Percentiles rank a stretch among this genome's conserved stretches.
Conservation (phyloP, 768 basidiomycete genomes). For the Collybiopsis luxurians region DNA sequence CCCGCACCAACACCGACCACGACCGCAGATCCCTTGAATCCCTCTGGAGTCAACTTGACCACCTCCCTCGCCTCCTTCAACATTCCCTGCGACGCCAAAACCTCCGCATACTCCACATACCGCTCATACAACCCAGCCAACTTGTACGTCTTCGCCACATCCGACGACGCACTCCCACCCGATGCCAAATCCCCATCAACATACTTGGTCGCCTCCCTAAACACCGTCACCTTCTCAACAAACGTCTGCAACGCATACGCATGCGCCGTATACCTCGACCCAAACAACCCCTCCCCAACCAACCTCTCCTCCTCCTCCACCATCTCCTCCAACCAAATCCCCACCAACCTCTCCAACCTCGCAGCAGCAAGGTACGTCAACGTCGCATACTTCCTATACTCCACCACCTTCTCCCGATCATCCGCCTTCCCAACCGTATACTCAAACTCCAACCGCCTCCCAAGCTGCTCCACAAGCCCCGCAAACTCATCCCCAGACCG, state of each 20-base stretch:
- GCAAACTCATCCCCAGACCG: slow-evolving; percentile 79
- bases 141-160: slow-evolving; percentile 68
- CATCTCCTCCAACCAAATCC: slow-evolving; percentile 91
- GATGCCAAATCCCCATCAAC: slow-evolving; percentile 65
- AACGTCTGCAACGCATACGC: slow-evolving; percentile 88
- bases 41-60: slow-evolving; percentile 72
- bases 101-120: slow-evolving; percentile 94
- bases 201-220: slow-evolving; percentile 83
- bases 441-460: slow-evolving; percentile 86
- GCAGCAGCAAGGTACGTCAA: slow-evolving; percentile 92
- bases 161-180: slow-evolving; percentile 32
- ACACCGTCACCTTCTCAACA: slow-evolving; percentile 95
- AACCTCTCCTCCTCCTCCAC: slow-evolving; percentile 73
- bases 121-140: slow-evolving; percentile 85
- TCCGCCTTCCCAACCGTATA: slow-evolving; percentile 34
- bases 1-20: too few species aligned
- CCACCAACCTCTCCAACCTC: slow-evolving; percentile 80
- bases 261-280: slow-evolving; percentile 73
- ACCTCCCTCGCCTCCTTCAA: slow-evolving; percentile 79
- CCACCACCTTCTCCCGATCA: slow-evolving; percentile 26
- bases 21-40: slow-evolving; percentile 68
- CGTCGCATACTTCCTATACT: slow-evolving; percentile 83
- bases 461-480: slow-evolving; percentile 88
- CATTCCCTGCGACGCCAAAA: slow-evolving; percentile 89
- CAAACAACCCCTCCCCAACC: slow-evolving; percentile 35